Base-by-base conservation (phyloP, 129 eudicot genomes). In the Silybum marianum region DNA sequence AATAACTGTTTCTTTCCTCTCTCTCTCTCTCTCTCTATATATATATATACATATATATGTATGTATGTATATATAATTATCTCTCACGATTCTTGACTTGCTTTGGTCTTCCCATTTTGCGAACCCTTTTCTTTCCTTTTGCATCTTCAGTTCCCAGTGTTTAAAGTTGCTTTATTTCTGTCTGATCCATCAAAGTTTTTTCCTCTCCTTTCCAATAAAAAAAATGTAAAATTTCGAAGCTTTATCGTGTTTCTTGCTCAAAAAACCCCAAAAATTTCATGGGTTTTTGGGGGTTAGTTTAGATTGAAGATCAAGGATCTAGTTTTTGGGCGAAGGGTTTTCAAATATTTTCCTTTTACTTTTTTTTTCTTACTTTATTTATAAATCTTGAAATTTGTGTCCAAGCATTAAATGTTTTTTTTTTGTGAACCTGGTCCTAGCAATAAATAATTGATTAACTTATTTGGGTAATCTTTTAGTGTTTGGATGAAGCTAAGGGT, bases 161-260 rank as follows among this genome's bases (percentile, higher is more conserved):
- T 87, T 82, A 89, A 87, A 89, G 91, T 42, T 82, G 90, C 87
- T 91, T 84, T 80, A 28, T 74, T 74, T 86, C 68, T 82, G 83
- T 86, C 84, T 78, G 87, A 85, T 86, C 79, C 82, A 68, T 76
- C 66, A 58, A 58, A 58, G 66, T 71, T 68, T 32, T 23, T 76
- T 58, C 16, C 9, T 12, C 10, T 19, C 2, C 2, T 26, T 26
- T 58, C 9, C 9, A 58, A 32, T 63, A 18, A 8, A 78, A 67
- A 79, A 48, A 30, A 3, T 39, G 63, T 36, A 65, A 38, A 39
- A 66, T 14, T 39, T 77, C 1, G 14, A 28, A 51, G 7, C 69
- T 75, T 75, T 73, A 48, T 14, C 10, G 8, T 88, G 90, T 86
- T 84, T 80, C 87, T 80, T 83, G 85, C 66, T 76, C 67, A 51